These are phyloP conservation scores for Solanum pimpinellifolium DNA, from an alignment of 257 asterid genomes.

Conservation along the genomic window DNA sequence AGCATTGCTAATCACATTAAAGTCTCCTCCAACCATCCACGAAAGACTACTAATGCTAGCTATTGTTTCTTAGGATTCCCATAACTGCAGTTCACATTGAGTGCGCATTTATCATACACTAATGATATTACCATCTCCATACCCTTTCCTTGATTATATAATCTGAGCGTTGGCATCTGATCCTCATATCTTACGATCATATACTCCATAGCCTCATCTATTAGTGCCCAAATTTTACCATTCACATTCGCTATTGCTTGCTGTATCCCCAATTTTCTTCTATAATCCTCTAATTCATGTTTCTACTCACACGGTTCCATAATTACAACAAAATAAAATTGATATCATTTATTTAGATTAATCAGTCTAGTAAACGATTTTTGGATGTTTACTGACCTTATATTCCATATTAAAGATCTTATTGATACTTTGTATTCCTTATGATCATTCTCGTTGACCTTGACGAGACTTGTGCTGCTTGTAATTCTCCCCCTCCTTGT, in stretches of 20 bases:
- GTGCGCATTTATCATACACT: not conserved
- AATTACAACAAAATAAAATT: too few relatives aligned
- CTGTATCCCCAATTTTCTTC: too few relatives aligned
- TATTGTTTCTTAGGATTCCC: not conserved
- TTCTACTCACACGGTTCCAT: too few relatives aligned
- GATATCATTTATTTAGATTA: too few relatives aligned
- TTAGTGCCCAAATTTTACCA: not conserved
- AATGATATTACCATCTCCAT: not conserved
- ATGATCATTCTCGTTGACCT: not conserved
- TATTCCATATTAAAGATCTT: not conserved
- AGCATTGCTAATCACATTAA: not conserved
- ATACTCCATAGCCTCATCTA: too few relatives aligned
- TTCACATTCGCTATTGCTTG: not conserved
- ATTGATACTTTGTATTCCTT: not conserved
- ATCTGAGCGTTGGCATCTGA: not conserved
- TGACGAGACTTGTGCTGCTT: not conserved
- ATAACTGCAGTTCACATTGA: not conserved
- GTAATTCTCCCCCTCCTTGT: not conserved
- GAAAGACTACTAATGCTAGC: not conserved
- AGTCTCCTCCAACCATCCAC: not conserved
- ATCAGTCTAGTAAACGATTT: too few relatives aligned
- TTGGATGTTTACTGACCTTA: not conserved
- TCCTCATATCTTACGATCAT: not conserved
- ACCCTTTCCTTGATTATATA: not conserved
- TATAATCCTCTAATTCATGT: too few relatives aligned